These are phyloP conservation scores for Carallia pectinifolia DNA, from an alignment of 345 rosid species.

Conservation along the genomic window DNA sequence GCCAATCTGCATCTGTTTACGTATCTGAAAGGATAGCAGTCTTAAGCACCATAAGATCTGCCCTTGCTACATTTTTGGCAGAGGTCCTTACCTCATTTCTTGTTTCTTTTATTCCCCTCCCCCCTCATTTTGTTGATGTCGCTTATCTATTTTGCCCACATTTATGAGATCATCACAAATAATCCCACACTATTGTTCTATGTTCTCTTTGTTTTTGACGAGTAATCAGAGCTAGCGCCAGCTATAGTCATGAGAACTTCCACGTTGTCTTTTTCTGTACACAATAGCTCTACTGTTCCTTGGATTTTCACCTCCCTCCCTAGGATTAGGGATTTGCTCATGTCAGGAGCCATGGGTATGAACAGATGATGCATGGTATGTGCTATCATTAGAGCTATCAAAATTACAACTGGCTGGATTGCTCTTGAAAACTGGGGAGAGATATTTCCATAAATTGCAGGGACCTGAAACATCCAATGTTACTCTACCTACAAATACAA, in stretches of 20 bases:
- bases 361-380: not conserved
- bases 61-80: constrained; percentile 77
- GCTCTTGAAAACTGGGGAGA: not conserved
- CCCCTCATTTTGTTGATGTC: not conserved
- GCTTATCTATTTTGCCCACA: not conserved
- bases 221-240: no score
- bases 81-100: constrained; percentile 46
- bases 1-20: constrained; percentile 60
- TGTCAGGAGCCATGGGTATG: no score
- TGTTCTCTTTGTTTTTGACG: no score
- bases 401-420: not conserved
- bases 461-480: not conserved
- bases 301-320: no score
- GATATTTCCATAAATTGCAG: not conserved
- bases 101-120: not conserved
- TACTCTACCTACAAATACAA: not conserved
- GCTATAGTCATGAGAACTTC: no score
- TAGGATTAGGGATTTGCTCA: no score
- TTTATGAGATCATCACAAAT: no score
- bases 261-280: no score
- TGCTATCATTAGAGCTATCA: not conserved
- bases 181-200: no score
- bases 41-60: constrained; percentile 53
- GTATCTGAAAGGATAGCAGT: constrained; percentile 66
- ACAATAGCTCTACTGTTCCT: no score